Evolutionary conservation across 108 stramenopile genomes (phyloP).

Genomic region (Discostella pseudostelligera): DNA sequence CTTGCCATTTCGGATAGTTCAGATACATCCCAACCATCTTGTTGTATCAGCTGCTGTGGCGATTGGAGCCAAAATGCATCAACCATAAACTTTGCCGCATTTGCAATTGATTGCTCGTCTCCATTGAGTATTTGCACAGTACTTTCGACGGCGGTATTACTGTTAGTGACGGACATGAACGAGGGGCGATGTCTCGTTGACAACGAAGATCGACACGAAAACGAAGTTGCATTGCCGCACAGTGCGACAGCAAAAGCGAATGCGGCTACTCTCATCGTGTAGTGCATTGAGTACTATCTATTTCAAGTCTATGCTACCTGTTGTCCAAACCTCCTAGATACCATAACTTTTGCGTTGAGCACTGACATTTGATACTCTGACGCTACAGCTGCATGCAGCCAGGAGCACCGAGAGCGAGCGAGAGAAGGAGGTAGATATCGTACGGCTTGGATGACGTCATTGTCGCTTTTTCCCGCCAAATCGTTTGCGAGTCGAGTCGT

Average conservation of each 20-base stretch:
- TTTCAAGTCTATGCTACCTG: neutral
- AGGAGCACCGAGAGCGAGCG: too few relatives aligned
- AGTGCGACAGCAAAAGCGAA: neutral
- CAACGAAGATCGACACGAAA: neutral
- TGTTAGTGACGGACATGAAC: neutral
- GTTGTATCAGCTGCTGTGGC: constrained; percentile 32
- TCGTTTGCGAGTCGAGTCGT: too few relatives aligned
- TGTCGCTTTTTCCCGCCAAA: too few relatives aligned
- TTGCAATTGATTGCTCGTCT: constrained; percentile 28
- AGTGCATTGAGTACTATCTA: too few relatives aligned
- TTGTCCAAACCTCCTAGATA: neutral
- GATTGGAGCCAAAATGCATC: constrained; percentile 63
- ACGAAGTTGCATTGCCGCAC: neutral
- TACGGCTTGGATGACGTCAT: too few relatives aligned
- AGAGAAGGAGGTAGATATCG: too few relatives aligned
- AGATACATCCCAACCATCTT: neutral
- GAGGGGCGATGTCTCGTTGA: neutral
- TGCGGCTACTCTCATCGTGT: too few relatives aligned
- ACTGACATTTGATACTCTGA: too few relatives aligned
- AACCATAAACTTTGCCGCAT: constrained; percentile 55
- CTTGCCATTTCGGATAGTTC: constrained; percentile 22
- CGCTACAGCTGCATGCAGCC: too few relatives aligned
- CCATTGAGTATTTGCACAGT: constrained; percentile 16
- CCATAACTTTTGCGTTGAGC: too few relatives aligned
- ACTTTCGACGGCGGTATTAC: neutral